Base-by-base conservation (phyloP, 2,329 filamentous ascomycete genomes). In the Arthrobotrys sinensis region DNA sequence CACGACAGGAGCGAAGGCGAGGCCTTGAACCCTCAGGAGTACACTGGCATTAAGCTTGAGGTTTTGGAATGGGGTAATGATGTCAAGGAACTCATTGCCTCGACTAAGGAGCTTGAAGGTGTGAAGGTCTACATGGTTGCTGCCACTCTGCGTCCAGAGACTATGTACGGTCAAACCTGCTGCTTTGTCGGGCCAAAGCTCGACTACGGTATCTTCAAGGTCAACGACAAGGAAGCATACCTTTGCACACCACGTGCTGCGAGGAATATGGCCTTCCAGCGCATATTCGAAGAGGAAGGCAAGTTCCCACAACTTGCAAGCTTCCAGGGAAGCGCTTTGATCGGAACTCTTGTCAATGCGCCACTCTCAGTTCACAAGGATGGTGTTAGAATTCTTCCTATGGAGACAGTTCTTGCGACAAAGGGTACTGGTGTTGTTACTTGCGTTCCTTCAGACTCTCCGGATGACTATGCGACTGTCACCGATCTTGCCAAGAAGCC, bases 381-480 rank as follows among this genome's bases (percentile, higher is more conserved):
- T 55, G 92, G 92, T 80, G 91, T 99, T 28, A 90, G 93, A 46
- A 94, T 99, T 72, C 87, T 99, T 75, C 96, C 96, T 65, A 99
- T 99, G 96, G 94, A 97, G 79, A 91, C 92, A 0, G 93, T 98
- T 55, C 91, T 96, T 82, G 91, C 93, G 14, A 92, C 92, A 69
- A 99, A 99, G 87, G 96, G 96, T 83, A 99, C 96, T 21, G 96
- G 94, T 83, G 94, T 99, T 45, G 96, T 99, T 60, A 97, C 94
- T 0, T 98, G 90, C 46, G 96, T 99, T 12, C 96, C 96, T 19
- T 97, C 94, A 1, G 96, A 99, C 86, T 96, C 93, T 72, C 93
- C 96, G 0, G 96, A 99, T 83, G 96, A 99, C 83, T 99, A 91
- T 84, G 94, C 94, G 52, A 99, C 94, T 34, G 88, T 95, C 48